A percentile compares a stretch with the other conserved stretches of the same genome.
Evolutionary conservation across 148 eudicot species (phyloP).

Genomic region (Simmondsia chinensis): DNA sequence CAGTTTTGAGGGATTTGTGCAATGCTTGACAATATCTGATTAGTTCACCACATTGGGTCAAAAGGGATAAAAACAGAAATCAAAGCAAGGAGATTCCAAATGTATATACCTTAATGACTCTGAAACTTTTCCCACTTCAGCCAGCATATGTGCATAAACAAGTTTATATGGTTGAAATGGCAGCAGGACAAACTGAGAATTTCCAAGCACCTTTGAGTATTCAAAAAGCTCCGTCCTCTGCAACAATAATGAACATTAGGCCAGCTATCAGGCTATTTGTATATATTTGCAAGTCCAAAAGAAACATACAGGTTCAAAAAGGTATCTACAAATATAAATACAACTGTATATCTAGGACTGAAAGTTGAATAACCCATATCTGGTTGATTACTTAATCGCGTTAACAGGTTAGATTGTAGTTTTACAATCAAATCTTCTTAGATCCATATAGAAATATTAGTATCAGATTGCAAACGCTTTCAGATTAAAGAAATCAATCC

Average conservation of each 20-base stretch:
- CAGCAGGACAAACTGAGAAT: constrained; percentile 73
- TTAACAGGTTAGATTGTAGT: no score
- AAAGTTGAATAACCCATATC: no score
- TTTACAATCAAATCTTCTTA: no score
- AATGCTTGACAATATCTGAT: constrained; percentile 93
- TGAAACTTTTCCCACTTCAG: constrained; percentile 88
- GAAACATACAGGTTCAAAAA: no score
- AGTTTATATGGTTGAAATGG: constrained; percentile 91
- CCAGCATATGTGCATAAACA: constrained; percentile 88
- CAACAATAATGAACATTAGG: constrained; percentile 5
- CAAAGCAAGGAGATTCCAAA: background rate
- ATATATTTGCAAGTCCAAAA: no score
- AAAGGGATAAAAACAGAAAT: constrained; percentile 3
- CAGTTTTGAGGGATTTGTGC: constrained; percentile 62
- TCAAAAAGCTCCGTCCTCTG: constrained; percentile 96
- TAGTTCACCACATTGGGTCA: constrained; percentile 13
- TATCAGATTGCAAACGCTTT: no score
- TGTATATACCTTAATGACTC: constrained; percentile 74
- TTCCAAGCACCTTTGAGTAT: constrained; percentile 84
- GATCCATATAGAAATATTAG: no score
- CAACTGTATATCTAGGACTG: no score
- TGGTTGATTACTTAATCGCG: no score
- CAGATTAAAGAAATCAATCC: no score
- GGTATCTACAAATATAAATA: no score
- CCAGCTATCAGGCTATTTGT: no score